Percentiles rank a stretch among this genome's conserved stretches.
phyloP scores from a whole-genome alignment of 106 monocot genomes.

The Dendrobium nobile region DNA sequence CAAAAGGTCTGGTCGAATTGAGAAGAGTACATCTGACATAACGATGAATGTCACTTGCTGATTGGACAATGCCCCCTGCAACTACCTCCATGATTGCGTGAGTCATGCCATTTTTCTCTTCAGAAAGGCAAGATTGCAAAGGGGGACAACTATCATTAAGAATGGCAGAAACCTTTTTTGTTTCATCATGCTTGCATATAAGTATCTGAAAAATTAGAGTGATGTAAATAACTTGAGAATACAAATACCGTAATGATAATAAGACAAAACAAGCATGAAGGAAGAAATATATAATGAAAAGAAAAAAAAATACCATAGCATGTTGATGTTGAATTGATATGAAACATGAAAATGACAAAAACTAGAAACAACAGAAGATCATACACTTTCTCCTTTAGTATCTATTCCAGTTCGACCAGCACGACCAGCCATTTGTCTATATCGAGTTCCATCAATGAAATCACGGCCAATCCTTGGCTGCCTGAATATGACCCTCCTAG shows the following conservation, averaged over 20 bases:
- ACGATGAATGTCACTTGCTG: conserved; percentile 87
- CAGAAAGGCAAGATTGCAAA: conserved; percentile 93
- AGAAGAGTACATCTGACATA: conserved; percentile 98
- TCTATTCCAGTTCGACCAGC: conserved; percentile 99
- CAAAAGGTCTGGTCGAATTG: conserved; percentile 88
- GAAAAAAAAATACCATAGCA: neutral
- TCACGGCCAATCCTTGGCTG: conserved; percentile 95
- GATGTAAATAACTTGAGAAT: neutral
- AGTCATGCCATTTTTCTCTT: conserved; percentile 99
- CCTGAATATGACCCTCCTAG: conserved; percentile 96
- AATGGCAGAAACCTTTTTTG: conserved; percentile 54
- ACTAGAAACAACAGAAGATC: conserved; percentile 12
- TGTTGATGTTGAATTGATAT: neutral
- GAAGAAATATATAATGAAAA: neutral
- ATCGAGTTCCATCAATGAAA: conserved; percentile 96
- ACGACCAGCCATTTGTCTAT: conserved; percentile 98
- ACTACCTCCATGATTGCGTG: conserved; percentile 99
- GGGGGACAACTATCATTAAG: conserved; percentile 85
- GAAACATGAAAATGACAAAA: neutral
- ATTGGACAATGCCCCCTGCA: conserved; percentile 96
- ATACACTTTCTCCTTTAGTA: conserved; percentile 94
- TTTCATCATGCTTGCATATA: conserved; percentile 76
- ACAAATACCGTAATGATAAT: neutral
- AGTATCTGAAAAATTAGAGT: conserved; percentile 49
- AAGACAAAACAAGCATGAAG: neutral